These are phyloP conservation scores for Nicotiana otophora DNA, from an alignment of 257 asterid species.

Conservation along the genomic window DNA sequence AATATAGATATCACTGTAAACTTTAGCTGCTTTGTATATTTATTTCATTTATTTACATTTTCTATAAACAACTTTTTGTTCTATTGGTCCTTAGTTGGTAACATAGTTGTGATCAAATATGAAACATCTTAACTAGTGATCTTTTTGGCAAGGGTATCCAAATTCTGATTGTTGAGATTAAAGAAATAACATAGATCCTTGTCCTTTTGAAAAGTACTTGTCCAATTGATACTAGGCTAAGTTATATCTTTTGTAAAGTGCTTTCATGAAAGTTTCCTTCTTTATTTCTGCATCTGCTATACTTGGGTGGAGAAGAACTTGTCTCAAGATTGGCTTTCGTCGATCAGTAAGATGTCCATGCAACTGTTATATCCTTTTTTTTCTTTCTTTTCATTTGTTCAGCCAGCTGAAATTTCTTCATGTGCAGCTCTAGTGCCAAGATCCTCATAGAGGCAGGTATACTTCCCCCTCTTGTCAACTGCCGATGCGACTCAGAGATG, in stretches of 20 bases:
- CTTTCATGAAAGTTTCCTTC: background rate
- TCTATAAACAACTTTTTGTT: background rate
- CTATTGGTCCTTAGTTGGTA: background rate
- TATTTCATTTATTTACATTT: background rate
- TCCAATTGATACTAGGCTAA: too few species aligned
- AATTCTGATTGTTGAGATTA: background rate
- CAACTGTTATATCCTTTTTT: background rate
- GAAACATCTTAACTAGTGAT: background rate
- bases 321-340: background rate
- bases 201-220: too few species aligned
- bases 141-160: background rate
- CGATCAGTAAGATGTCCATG: background rate
- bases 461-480: slow-evolving; percentile 86
- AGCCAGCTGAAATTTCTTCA: background rate
- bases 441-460: slow-evolving; percentile 80
- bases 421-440: slow-evolving; percentile 43
- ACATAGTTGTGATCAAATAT: background rate
- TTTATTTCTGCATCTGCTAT: background rate
- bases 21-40: background rate
- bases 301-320: background rate
- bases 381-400: background rate
- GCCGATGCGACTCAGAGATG: slow-evolving; percentile 75
- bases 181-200: background rate
- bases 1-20: background rate
- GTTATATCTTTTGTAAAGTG: background rate